A percentile compares a stretch with the other conserved stretches of the same genome.
Evolutionary conservation across 1,284 basidiomycete species (phyloP).

Genomic region (Singerocomus rubriflavus): DNA sequence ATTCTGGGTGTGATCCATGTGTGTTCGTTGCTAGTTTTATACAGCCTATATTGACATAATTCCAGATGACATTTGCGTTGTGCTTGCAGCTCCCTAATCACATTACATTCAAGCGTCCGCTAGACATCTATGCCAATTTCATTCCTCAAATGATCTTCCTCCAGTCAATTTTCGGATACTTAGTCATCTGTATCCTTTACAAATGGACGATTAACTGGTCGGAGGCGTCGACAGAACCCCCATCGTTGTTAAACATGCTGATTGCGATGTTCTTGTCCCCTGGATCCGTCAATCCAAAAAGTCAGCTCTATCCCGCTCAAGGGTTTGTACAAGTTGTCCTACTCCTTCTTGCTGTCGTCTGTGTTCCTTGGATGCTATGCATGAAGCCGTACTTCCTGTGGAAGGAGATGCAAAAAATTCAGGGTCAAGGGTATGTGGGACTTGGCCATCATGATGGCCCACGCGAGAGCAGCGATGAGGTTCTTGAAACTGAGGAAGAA

Average conservation of each 20-base stretch:
- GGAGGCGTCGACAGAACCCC: conserved; percentile 67
- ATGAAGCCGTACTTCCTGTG: conserved; percentile 93
- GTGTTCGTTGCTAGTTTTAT: conserved; percentile 34
- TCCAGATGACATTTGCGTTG: conserved; percentile 96
- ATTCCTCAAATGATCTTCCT: conserved; percentile 97
- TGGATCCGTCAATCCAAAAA: conserved; percentile 68
- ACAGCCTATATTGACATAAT: conserved; percentile 15
- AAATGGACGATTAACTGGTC: conserved; percentile 97
- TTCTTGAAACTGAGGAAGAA: conserved; percentile 81
- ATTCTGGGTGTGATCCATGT: conserved; percentile 96
- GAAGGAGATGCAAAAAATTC: conserved; percentile 87
- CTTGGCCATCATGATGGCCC: conserved; percentile 51
- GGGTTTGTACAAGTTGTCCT: conserved; percentile 81
- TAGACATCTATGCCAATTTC: conserved; percentile 92
- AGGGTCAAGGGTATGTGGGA: conserved; percentile 82
- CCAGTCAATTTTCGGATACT: conserved; percentile 96
- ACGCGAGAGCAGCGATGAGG: conserved; percentile 52
- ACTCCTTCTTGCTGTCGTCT: conserved; percentile 78
- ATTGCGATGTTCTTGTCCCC: conserved; percentile 93
- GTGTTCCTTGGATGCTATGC: conserved; percentile 95
- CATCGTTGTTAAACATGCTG: conserved; percentile 92
- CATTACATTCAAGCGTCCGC: conserved; percentile 83
- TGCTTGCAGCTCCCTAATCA: conserved; percentile 96
- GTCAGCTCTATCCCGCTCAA: conserved; percentile 86
- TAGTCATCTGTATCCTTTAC: conserved; percentile 93